A percentile compares a stretch with the other conserved stretches of the same genome.
phyloP scores from a whole-genome alignment of 1,284 basidiomycete species.

The Puccinia hordei region DNA sequence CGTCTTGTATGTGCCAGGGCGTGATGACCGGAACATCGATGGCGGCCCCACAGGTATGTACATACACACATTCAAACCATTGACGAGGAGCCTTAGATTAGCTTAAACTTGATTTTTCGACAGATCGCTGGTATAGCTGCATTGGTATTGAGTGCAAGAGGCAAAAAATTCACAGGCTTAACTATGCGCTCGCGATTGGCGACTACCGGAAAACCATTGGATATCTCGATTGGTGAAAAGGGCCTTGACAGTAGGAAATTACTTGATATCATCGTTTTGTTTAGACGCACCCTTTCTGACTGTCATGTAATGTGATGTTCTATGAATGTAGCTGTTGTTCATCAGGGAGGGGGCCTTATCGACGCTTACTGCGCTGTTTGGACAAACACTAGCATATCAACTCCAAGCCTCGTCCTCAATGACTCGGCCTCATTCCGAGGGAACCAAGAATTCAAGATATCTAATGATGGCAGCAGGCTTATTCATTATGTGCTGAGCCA shows the following conservation, averaged over 20 bases:
- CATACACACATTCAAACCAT: not conserved
- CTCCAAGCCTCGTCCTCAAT: conserved; percentile 23
- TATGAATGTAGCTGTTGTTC: conserved; percentile 27
- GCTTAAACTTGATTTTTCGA: no score
- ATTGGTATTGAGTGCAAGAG: conserved; percentile 17
- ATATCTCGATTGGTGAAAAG: no score
- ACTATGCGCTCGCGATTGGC: conserved; percentile 26
- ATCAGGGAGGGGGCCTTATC: conserved; percentile 46
- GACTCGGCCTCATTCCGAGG: conserved; percentile 28
- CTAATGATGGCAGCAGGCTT: not conserved
- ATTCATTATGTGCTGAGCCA: conserved; percentile 25
- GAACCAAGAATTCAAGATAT: conserved; percentile 11
- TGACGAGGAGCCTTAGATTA: not conserved
- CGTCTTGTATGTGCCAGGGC: conserved; percentile 8
- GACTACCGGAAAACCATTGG: not conserved
- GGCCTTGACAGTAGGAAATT: not conserved
- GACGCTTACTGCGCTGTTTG: conserved; percentile 39
- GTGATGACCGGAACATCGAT: conserved; percentile 37
- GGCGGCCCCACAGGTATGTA: conserved; percentile 43
- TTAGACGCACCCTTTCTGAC: not conserved
- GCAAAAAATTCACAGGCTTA: not conserved
- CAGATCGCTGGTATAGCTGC: conserved; percentile 41
- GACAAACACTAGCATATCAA: conserved; percentile 28
- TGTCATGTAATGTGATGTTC: not conserved
- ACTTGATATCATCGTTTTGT: not conserved